Evolutionary conservation across 305 asterid genomes (phyloP).

Genomic region (Fraxinus nigra): DNA sequence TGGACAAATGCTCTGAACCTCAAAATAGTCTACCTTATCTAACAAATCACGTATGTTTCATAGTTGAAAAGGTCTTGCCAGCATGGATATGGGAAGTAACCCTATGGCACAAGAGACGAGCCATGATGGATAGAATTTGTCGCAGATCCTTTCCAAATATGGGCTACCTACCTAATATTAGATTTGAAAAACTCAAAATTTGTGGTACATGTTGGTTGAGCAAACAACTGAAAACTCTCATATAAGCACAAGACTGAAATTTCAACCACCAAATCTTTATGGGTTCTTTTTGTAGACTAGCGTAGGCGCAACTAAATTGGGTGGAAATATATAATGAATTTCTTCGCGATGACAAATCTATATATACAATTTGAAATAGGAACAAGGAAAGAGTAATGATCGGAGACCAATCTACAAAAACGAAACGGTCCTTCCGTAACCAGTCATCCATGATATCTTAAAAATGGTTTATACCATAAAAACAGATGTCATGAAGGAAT

Average conservation of each 20-base stretch:
- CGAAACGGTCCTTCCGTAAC: not conserved
- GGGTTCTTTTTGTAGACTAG: not conserved
- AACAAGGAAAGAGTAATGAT: no score
- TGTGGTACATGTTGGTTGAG: not conserved
- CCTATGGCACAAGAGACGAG: not conserved
- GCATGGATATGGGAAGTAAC: not conserved
- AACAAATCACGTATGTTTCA: not conserved
- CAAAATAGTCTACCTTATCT: not conserved
- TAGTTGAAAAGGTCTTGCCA: not conserved
- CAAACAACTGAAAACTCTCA: not conserved
- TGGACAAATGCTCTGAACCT: not conserved
- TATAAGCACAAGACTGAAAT: not conserved
- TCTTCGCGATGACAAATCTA: not conserved
- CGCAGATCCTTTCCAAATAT: not conserved
- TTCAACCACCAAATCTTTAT: not conserved
- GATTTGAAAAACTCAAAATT: not conserved
- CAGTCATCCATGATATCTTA: not conserved
- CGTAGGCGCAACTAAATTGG: not conserved
- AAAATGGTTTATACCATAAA: not conserved
- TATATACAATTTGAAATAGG: not conserved
- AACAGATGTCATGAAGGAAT: not conserved
- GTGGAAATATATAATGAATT: not conserved
- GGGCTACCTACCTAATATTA: not conserved
- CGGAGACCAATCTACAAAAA: not conserved
- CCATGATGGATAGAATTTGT: not conserved